phyloP scores from a whole-genome alignment of 1,284 basidiomycete genomes.

The Irpex sp. region DNA sequence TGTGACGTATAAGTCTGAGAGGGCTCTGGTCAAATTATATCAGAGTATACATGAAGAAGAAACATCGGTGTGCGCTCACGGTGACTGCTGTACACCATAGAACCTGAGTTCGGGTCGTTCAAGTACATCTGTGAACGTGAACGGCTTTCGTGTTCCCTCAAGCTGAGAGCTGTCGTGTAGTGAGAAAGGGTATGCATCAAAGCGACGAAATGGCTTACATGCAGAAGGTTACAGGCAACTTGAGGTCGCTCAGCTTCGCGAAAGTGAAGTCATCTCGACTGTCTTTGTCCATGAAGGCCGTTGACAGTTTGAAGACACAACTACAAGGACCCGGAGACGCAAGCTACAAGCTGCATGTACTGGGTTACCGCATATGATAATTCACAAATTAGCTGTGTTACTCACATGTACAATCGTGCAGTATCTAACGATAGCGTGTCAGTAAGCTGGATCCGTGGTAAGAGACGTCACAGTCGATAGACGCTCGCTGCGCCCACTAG shows the following conservation, averaged over 20 bases:
- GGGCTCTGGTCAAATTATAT: constrained; percentile 38
- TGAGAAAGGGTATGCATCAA: not conserved
- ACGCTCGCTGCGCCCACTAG: no score
- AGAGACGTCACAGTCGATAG: no score
- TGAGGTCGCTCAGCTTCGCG: constrained; percentile 82
- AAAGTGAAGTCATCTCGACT: constrained; percentile 84
- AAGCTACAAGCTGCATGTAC: no score
- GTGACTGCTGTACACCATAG: constrained; percentile 66
- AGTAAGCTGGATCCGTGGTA: no score
- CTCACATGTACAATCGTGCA: no score
- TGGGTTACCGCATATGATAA: no score
- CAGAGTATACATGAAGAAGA: constrained; percentile 4
- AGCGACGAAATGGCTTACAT: constrained; percentile 51
- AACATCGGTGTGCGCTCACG: constrained; percentile 43
- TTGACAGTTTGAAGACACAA: no score
- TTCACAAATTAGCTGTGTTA: no score
- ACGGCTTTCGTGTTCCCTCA: constrained; percentile 69
- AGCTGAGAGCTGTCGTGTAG: constrained; percentile 63
- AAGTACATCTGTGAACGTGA: constrained; percentile 68
- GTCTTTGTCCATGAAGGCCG: constrained; percentile 67
- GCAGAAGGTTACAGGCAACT: constrained; percentile 80
- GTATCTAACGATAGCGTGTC: no score
- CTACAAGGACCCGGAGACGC: no score
- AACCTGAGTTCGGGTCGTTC: constrained; percentile 76
- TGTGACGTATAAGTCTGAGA: constrained; percentile 89